Base-by-base conservation (phyloP, 176 grass and related monocot species). In the Oryza australiensis region DNA sequence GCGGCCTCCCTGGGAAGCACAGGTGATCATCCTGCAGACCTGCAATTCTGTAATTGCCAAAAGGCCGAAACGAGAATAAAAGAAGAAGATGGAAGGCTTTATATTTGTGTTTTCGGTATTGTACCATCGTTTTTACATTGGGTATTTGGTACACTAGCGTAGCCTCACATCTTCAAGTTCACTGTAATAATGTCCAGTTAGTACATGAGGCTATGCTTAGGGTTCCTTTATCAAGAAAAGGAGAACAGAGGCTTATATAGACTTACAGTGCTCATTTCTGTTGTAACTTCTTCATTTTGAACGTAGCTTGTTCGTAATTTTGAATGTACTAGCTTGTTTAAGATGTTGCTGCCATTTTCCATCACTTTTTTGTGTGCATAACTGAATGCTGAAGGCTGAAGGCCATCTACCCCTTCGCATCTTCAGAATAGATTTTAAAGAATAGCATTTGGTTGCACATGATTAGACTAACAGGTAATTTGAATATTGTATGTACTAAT, bases 1-100 rank as follows among this genome's bases (percentile, higher is more conserved):
- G 74, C 4, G 59, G 75, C n/a, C 70, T 90, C 73, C 90, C 85
- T 4, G 77, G 30, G 70, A 90, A 75, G 67, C 92, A 83, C 78
- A 81, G 90, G 57, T 87, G 85, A 83, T 72, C 27, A 7, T 43
- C 5, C 9, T 33, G 4, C 0, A 5, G 5, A 30, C 69, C 62
- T 8, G 28, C 62, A 69, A 63, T 74, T 49, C 29, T 62, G 1
- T 84, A 68, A 59, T 64, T 68, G 49, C 38, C 32, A 63, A 14
- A 20, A 16, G 37, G 14, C n/a, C 14, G 34, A 62, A 68, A 66
- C 46, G 26, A 41, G 72, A 43, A 72, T 5, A 42, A 51, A 73
- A 41, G 45, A 8, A 16, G 22, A 27, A 49, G 10, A 40, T 28
- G 7, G 49, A 62, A 28, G 26, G 15, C 15, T 81, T 60, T 43